Percentiles rank a stretch among this genome's conserved stretches.
Conservation (phyloP, 2,329 filamentous ascomycete species). For the Orbilia quercus region DNA sequence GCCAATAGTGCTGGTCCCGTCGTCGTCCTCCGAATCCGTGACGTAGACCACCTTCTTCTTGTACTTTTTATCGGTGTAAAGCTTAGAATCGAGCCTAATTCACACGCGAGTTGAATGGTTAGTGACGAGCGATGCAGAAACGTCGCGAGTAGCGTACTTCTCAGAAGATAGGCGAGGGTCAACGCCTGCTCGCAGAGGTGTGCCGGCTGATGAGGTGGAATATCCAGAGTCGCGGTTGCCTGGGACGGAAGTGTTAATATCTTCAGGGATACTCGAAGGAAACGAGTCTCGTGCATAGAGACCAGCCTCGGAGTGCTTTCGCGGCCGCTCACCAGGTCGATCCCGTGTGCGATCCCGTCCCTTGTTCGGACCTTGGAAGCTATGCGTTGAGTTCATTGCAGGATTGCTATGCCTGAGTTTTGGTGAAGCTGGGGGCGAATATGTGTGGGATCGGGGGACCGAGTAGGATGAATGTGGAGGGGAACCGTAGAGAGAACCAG, state of each 20-base stretch:
- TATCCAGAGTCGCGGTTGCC: constrained; percentile 55
- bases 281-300: constrained; percentile 46
- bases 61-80: constrained; percentile 43
- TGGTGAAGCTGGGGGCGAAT: constrained; percentile 45
- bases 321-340: constrained; percentile 40
- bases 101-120: constrained; percentile 14
- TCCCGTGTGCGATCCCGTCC: constrained; percentile 52
- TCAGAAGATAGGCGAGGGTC: constrained; percentile 42
- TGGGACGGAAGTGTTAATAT: constrained; percentile 41
- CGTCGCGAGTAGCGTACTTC: constrained; percentile 33
- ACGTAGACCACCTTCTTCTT: constrained; percentile 49
- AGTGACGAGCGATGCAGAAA: constrained; percentile 7
- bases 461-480: constrained; percentile 41
- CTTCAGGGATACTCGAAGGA: constrained; percentile 49
- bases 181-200: constrained; percentile 23
- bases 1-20: constrained; percentile 39
- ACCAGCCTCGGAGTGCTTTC: constrained; percentile 51
- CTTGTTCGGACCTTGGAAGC: constrained; percentile 36
- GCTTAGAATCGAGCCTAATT: constrained; percentile 35
- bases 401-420: constrained; percentile 51
- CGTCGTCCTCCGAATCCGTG: constrained; percentile 46
- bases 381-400: constrained; percentile 41
- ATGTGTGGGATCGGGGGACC: constrained; percentile 35
- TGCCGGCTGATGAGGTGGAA: constrained; percentile 43
- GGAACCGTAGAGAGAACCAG: constrained; percentile 42